Base-by-base conservation (phyloP, 2,329 filamentous ascomycete genomes). In the Penicillium sp. region DNA sequence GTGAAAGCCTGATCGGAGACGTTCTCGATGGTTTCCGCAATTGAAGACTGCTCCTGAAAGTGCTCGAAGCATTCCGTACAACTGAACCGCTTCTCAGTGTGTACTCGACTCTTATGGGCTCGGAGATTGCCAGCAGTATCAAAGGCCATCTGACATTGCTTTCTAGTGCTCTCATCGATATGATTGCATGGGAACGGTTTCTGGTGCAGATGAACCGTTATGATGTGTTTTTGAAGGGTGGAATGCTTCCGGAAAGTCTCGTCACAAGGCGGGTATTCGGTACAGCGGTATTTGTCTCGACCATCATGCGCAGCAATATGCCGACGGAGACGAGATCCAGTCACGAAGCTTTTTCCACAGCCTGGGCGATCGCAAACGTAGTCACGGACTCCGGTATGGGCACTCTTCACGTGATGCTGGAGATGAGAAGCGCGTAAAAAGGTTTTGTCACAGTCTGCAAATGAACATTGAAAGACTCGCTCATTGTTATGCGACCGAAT, bases 341-440 rank as follows among this genome's bases (percentile, higher is more conserved):
- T 96, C 51, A 91, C 84, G 71, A 97, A 97, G 36, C 84, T 87
- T 79, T 94, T 95, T 52, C 82, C 86, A 71, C 94, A 97, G 6
- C 82, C 87, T 14, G 85, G 81, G 68, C 86, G 86, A n/a, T 83
- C 79, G 77, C 93, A 97, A 27, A 83, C 75, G 73, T 92, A 89
- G 49, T 87, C 84, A 59, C 89, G 84, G 64, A 91, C 83, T 55
- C 86, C 81, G 19, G 85, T 89, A 73, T 97, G 94, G 11, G 89
- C 88, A 56, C 89, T 90, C 72, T 93, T 92, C 70, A 96, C 78
- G 73, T 98, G 94, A 64, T 92, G 89, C 60, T 89, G 88, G 18
- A 97, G 82, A 76, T 97, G 92, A 67, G 94, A 94, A 65, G 91
- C 86, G 61, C 95, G 90, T 14, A 92, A 85, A 73, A 96, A 98